phyloP scores from a whole-genome alignment of 108 stramenopile species.

The Skeletonema potamos region DNA sequence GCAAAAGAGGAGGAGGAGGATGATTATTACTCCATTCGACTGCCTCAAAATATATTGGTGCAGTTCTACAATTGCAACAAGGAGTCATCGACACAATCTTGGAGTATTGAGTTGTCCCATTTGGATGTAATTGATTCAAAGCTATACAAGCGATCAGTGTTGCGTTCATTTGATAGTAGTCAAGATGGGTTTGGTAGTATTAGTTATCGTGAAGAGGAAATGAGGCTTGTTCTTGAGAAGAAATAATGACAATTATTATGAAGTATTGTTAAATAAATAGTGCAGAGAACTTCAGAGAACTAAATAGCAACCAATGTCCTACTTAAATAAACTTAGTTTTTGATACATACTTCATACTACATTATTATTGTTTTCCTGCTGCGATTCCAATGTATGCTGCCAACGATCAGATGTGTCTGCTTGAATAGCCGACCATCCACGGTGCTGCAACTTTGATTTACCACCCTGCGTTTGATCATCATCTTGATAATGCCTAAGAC shows the following conservation, averaged over 20 bases:
- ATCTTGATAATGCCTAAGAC: constrained; percentile 24
- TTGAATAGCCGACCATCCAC: constrained; percentile 45
- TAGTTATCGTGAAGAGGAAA: not conserved
- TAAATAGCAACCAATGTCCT: no score
- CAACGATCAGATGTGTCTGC: constrained; percentile 18
- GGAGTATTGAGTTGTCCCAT: constrained; percentile 17
- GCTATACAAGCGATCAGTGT: not conserved
- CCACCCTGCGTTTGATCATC: constrained; percentile 23
- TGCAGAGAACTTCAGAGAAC: no score
- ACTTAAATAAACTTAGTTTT: no score
- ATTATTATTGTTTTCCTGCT: not conserved
- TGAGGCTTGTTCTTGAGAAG: no score
- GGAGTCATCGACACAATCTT: not conserved
- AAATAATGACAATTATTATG: no score
- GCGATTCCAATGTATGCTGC: constrained; percentile 32
- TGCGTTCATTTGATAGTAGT: constrained; percentile 8
- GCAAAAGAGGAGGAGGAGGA: not conserved
- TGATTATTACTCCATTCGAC: constrained; percentile 4
- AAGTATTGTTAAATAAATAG: no score
- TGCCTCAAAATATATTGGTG: constrained; percentile 23
- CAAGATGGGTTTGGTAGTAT: not conserved
- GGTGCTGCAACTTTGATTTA: constrained; percentile 37
- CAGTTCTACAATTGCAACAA: not conserved
- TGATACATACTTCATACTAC: not conserved
- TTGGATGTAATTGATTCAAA: not conserved